These are phyloP conservation scores for Spathaspora arborariae DNA, from an alignment of 805 yeast species.

Conservation along the genomic window DNA sequence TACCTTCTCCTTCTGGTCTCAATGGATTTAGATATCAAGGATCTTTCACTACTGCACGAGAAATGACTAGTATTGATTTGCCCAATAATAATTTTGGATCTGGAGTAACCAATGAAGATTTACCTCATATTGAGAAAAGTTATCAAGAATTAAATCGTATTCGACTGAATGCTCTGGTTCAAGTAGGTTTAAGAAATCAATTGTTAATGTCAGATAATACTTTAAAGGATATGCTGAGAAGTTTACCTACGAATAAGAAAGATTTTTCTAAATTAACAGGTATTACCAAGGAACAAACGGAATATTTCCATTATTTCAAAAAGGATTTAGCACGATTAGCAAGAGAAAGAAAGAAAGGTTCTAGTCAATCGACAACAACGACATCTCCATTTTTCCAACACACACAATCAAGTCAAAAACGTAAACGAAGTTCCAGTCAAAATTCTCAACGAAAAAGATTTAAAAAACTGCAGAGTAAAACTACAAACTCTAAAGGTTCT, in stretches of 20 bases:
- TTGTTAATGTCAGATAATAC: slow-evolving; percentile 26
- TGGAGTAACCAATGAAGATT: slow-evolving; percentile 13
- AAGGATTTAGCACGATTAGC: slow-evolving; percentile 28
- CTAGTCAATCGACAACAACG: background rate
- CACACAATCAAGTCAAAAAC: background rate
- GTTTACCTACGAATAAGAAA: slow-evolving; percentile 47
- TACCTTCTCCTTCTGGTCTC: background rate
- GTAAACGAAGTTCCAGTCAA: background rate
- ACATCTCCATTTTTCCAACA: background rate
- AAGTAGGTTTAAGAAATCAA: slow-evolving; percentile 27
- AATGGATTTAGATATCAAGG: slow-evolving; percentile 16
- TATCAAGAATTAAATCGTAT: slow-evolving; percentile 36
- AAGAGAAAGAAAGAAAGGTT: slow-evolving; percentile 24
- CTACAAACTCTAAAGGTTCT: background rate
- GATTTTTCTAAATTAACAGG: slow-evolving; percentile 43
- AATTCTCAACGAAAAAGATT: background rate
- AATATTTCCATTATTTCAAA: slow-evolving; percentile 38
- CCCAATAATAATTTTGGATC: slow-evolving; percentile 16
- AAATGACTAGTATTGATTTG: slow-evolving; percentile 15
- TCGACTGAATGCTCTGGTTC: slow-evolving; percentile 41
- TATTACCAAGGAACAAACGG: slow-evolving; percentile 26
- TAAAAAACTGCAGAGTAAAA: background rate
- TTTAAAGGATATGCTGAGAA: slow-evolving; percentile 51
- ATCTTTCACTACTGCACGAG: slow-evolving; percentile 17
- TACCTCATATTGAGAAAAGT: slow-evolving; percentile 21